A percentile compares a stretch with the other conserved stretches of the same genome.
Evolutionary conservation across 371 early-diverging fungal species (phyloP).

Genomic region (Saksenaea vasiformis): DNA sequence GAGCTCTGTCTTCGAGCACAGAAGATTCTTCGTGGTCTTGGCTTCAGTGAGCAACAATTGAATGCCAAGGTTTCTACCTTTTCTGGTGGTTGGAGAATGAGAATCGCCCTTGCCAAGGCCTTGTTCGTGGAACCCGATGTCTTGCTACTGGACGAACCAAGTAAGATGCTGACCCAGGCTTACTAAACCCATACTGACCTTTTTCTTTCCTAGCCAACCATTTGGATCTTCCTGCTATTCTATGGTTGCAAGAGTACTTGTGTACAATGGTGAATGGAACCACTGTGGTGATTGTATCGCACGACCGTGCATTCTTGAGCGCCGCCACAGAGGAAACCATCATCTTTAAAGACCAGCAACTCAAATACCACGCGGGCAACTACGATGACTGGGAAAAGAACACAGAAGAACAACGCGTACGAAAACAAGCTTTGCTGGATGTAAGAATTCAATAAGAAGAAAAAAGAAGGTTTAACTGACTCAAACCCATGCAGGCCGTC

Average conservation of each 20-base stretch:
- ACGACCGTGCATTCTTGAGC: constrained; percentile 80
- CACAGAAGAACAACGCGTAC: constrained; percentile 58
- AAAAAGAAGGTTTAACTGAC: not conserved
- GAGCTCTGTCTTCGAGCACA: constrained; percentile 61
- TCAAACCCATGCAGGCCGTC: constrained; percentile 23
- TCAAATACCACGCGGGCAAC: constrained; percentile 76
- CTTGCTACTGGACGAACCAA: constrained; percentile 89
- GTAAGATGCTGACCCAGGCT: constrained; percentile 24
- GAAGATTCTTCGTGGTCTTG: constrained; percentile 62
- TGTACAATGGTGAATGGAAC: constrained; percentile 42
- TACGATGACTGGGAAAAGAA: constrained; percentile 71
- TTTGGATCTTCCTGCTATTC: constrained; percentile 78
- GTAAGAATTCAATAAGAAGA: constrained; percentile 24
- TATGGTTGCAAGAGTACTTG: constrained; percentile 80
- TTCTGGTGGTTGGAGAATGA: constrained; percentile 92
- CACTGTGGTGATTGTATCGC: constrained; percentile 77
- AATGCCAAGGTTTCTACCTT: constrained; percentile 50
- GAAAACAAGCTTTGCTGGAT: constrained; percentile 50
- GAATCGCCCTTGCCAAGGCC: constrained; percentile 82
- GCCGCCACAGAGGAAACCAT: constrained; percentile 73
- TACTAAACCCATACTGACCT: not conserved
- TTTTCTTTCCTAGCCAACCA: constrained; percentile 55
- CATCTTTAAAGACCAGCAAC: constrained; percentile 60
- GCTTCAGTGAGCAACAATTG: constrained; percentile 54
- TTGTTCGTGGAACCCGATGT: constrained; percentile 78